Conservation (phyloP, 2,329 filamentous ascomycete species). For the Sclerotinia subarctica region DNA sequence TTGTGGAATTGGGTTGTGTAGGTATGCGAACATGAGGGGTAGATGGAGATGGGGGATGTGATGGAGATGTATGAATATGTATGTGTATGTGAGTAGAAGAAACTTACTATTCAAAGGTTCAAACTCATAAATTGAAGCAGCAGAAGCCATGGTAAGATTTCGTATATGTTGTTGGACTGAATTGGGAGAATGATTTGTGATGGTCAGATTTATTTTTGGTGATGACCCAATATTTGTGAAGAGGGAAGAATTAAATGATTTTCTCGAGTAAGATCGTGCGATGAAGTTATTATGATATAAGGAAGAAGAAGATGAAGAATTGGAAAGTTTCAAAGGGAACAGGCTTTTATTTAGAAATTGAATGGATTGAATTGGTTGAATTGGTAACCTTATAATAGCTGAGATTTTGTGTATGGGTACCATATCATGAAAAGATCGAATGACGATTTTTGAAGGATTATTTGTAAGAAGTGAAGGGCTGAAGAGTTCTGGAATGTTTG, state of each 20-base stretch:
- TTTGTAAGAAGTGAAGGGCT: conserved; percentile 12
- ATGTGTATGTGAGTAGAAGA: background rate
- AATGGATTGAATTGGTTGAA: background rate
- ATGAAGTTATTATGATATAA: background rate
- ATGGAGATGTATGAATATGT: background rate
- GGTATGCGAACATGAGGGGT: background rate
- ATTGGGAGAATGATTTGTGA: background rate
- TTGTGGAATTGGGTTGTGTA: conserved; percentile 6
- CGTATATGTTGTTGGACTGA: conserved; percentile 16
- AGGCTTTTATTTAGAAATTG: background rate
- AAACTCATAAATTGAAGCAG: conserved; percentile 77
- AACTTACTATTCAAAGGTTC: conserved; percentile 74
- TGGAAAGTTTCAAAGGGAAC: background rate
- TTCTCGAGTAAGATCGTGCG: background rate
- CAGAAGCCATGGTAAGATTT: conserved; percentile 56
- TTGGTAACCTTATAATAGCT: no score
- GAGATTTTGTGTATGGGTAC: background rate
- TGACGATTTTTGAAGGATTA: conserved; percentile 8
- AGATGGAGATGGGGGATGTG: background rate
- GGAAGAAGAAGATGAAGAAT: background rate
- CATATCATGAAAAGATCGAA: background rate
- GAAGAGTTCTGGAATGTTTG: background rate
- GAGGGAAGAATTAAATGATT: background rate
- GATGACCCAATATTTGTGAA: conserved; percentile 7
- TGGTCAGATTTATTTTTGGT: conserved; percentile 2